Conservation (phyloP, 805 yeast species). For the Candida boleticola region DNA sequence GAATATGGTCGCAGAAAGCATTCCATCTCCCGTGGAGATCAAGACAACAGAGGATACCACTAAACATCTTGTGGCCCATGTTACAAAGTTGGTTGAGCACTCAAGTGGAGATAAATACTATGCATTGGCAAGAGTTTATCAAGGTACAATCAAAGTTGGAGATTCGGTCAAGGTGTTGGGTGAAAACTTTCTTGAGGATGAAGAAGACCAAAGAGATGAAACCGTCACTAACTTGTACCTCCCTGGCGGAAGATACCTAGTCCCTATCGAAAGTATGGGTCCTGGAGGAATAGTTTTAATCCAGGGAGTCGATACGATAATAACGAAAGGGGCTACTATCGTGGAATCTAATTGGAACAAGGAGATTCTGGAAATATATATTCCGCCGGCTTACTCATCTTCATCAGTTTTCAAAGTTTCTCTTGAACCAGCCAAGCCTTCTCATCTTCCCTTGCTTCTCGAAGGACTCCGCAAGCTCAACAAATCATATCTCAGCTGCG, state of each 20-base stretch:
- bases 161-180: constrained; percentile 55
- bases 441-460: constrained; percentile 70
- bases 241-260: constrained; percentile 69
- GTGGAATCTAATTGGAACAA: constrained; percentile 17
- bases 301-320: constrained; percentile 56
- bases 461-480: constrained; percentile 65
- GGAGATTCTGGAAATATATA: constrained; percentile 12
- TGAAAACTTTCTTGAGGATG: constrained; percentile 47
- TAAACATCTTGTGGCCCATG: constrained; percentile 18
- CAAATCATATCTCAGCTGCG: constrained; percentile 63
- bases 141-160: constrained; percentile 56
- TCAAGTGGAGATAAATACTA: constrained; percentile 51
- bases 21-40: constrained; percentile 21
- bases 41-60: not conserved
- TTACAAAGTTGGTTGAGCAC: constrained; percentile 54
- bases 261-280: constrained; percentile 50
- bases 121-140: constrained; percentile 59
- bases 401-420: constrained; percentile 76
- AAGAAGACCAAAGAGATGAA: constrained; percentile 50
- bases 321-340: constrained; percentile 63
- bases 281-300: constrained; percentile 71
- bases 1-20: constrained; percentile 15
- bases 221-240: constrained; percentile 45
- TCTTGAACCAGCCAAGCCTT: constrained; percentile 75
- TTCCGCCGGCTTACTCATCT: constrained; percentile 38